Conservation (phyloP, 306 rosid genomes). For the Ochetophila trinervis region DNA sequence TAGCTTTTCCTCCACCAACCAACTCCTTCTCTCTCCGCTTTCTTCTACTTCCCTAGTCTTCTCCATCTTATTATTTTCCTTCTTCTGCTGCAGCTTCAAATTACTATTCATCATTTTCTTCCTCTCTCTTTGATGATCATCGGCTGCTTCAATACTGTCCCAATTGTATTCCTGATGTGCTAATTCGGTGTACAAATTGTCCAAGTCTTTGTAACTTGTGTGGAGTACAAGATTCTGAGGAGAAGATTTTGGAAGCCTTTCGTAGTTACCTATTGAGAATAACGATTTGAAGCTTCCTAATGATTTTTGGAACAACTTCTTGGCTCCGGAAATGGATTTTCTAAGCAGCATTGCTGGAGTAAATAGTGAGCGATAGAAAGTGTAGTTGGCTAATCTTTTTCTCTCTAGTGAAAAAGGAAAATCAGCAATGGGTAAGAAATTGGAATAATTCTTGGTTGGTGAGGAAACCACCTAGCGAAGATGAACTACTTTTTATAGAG, state of each 20-base stretch:
- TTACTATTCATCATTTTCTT: background rate
- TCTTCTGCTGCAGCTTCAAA: background rate
- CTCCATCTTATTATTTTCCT: slow-evolving; percentile 24
- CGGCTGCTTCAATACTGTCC: slow-evolving; percentile 19
- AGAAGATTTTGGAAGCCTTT: slow-evolving; percentile 68
- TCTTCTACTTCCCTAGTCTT: background rate
- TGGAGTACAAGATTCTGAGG: slow-evolving; percentile 23
- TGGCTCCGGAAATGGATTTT: slow-evolving; percentile 64
- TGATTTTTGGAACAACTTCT: slow-evolving; percentile 69
- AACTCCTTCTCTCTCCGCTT: slow-evolving; percentile 18
- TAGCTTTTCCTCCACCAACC: slow-evolving; percentile 58
- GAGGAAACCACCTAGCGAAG: slow-evolving; percentile 21
- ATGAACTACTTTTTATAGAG: slow-evolving; percentile 49
- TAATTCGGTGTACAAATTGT: slow-evolving; percentile 37
- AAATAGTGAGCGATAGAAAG: slow-evolving; percentile 5
- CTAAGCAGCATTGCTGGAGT: slow-evolving; percentile 56
- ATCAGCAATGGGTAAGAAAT: background rate
- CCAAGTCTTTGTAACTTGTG: slow-evolving; percentile 37
- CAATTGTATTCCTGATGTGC: slow-evolving; percentile 48
- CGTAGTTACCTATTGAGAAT: slow-evolving; percentile 50
- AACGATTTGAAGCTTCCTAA: slow-evolving; percentile 61
- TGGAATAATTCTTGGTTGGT: slow-evolving; percentile 18
- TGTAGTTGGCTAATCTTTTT: slow-evolving; percentile 20
- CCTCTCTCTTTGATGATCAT: slow-evolving; percentile 28
- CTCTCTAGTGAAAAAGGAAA: background rate